A percentile compares a stretch with the other conserved stretches of the same genome.
These are phyloP conservation scores for Penicillium expansum DNA, from an alignment of 2,329 filamentous ascomycete species.

Conservation along the genomic window DNA sequence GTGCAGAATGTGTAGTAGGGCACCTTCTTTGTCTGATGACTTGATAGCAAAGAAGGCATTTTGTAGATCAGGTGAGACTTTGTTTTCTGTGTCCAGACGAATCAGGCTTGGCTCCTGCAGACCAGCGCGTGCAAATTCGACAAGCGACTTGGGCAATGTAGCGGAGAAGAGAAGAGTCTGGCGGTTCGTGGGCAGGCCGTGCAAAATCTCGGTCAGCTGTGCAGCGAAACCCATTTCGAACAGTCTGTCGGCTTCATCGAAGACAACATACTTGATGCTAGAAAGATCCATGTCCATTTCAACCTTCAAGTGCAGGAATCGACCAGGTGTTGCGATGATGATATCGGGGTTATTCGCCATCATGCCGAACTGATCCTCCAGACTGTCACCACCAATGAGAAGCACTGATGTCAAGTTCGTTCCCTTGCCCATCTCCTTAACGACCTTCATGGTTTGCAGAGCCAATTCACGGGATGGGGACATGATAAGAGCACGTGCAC, in stretches of 20 bases:
- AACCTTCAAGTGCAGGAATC: slow-evolving; percentile 93
- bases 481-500: slow-evolving; percentile 80
- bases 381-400: slow-evolving; percentile 88
- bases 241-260: slow-evolving; percentile 92
- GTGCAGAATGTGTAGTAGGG: slow-evolving; percentile 81
- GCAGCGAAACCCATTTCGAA: slow-evolving; percentile 99
- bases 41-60: slow-evolving; percentile 95
- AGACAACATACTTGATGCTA: slow-evolving; percentile 90
- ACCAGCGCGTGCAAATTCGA: slow-evolving; percentile 92
- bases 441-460: slow-evolving; percentile 90
- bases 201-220: slow-evolving; percentile 88
- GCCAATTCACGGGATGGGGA: slow-evolving; percentile 93
- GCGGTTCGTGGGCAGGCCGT: slow-evolving; percentile 76
- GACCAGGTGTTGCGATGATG: slow-evolving; percentile 92
- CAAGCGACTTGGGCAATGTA: slow-evolving; percentile 86
- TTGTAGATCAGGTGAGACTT: slow-evolving; percentile 93
- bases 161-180: slow-evolving; percentile 95
- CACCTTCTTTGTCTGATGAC: slow-evolving; percentile 88
- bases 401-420: slow-evolving; percentile 89
- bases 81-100: slow-evolving; percentile 88
- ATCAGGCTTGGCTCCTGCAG: slow-evolving; percentile 89
- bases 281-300: slow-evolving; percentile 93
- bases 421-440: slow-evolving; percentile 87
- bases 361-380: slow-evolving; percentile 90
- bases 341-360: slow-evolving; percentile 97